Conservation (phyloP, 192 early-diverging fungal genomes). For the Rhizoclosmatium sp. region DNA sequence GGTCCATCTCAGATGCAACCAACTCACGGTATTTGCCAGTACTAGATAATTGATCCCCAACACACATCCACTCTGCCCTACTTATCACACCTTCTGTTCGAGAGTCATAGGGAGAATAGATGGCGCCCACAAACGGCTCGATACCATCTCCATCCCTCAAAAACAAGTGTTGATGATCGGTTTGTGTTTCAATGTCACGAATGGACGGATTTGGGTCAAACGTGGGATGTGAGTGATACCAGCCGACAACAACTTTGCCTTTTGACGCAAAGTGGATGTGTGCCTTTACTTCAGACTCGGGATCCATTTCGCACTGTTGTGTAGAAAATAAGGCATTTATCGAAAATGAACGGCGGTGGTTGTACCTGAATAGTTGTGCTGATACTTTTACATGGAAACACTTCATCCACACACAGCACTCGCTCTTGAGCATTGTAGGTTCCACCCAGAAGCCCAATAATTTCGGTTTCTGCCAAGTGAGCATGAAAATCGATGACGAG, state of each 20-base stretch:
- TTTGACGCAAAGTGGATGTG: conserved; percentile 72
- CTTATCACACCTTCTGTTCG: conserved; percentile 60
- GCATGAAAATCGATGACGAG: conserved; percentile 93
- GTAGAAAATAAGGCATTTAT: not conserved
- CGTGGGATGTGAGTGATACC: conserved; percentile 97
- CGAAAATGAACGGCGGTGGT: conserved; percentile 5
- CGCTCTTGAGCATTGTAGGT: conserved; percentile 59
- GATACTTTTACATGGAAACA: conserved; percentile 82
- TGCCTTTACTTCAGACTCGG: conserved; percentile 84
- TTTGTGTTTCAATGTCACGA: conserved; percentile 91
- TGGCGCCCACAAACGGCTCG: conserved; percentile 91
- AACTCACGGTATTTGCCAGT: conserved; percentile 60
- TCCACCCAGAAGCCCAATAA: conserved; percentile 93
- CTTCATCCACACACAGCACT: conserved; percentile 66
- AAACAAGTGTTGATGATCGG: conserved; percentile 78
- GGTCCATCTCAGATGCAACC: not conserved
- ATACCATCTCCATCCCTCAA: conserved; percentile 69
- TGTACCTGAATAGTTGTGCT: conserved; percentile 77
- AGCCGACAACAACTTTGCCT: conserved; percentile 80
- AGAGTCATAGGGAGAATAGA: conserved; percentile 83
- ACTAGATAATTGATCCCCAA: conserved; percentile 62
- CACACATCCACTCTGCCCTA: conserved; percentile 65
- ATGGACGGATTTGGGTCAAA: conserved; percentile 90
- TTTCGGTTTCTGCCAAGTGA: conserved; percentile 89
- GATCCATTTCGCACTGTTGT: conserved; percentile 92